Evolutionary conservation across 1,139 yeast genomes (phyloP).

Genomic region (Lizanozyma gosingica): DNA sequence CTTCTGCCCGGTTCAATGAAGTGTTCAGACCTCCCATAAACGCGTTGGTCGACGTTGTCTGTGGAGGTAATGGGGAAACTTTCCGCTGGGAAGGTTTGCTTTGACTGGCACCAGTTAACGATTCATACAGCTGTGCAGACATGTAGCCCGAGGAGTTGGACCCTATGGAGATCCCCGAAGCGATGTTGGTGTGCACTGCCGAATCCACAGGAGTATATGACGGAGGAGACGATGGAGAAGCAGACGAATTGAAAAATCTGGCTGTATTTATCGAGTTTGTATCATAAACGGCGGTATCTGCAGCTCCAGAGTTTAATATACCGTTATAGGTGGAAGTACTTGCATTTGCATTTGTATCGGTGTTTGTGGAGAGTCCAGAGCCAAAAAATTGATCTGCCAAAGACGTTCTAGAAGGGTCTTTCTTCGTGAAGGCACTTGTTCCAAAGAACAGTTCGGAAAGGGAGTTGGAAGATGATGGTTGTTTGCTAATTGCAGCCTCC

Average conservation of each 20-base stretch:
- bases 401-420: constrained; percentile 33
- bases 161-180: constrained; percentile 1
- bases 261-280: too few species aligned
- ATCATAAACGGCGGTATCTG: too few species aligned
- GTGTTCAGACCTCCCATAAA: constrained; percentile 24
- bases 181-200: background rate
- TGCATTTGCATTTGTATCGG: too few species aligned
- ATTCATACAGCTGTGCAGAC: background rate
- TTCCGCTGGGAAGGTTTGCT: background rate
- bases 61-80: constrained; percentile 33
- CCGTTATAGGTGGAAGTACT: too few species aligned
- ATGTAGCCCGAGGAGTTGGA: background rate
- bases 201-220: background rate
- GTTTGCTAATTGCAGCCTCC: background rate
- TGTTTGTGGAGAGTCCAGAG: constrained; percentile 5
- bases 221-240: background rate
- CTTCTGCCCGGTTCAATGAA: constrained; percentile 8
- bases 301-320: too few species aligned
- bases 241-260: background rate
- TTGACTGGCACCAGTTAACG: background rate
- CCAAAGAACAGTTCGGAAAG: constrained; percentile 19
- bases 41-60: constrained; percentile 38
- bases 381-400: constrained; percentile 28
- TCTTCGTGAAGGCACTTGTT: background rate
- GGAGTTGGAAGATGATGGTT: constrained; percentile 12